A percentile compares a stretch with the other conserved stretches of the same genome.
These are phyloP conservation scores for Pythium phragmiticola DNA, from an alignment of 352 stramenopile species.

Conservation along the genomic window DNA sequence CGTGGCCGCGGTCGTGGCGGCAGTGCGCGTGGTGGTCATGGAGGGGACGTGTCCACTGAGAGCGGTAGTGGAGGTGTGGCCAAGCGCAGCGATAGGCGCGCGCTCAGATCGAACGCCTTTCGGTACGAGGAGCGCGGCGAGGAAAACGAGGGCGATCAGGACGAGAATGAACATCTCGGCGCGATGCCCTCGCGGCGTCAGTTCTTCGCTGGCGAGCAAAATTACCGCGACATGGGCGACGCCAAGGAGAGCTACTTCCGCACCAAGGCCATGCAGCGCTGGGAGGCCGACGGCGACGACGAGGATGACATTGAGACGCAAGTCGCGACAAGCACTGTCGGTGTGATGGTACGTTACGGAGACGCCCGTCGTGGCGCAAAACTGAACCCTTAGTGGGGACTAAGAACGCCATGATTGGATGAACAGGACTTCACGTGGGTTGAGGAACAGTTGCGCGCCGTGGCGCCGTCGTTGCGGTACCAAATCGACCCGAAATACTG, in stretches of 20 bases:
- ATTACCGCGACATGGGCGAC: conserved; percentile 39
- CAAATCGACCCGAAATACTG: conserved; percentile 76
- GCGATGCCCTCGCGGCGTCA: conserved; percentile 33
- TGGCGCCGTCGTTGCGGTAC: conserved; percentile 54
- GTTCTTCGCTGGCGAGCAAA: conserved; percentile 65
- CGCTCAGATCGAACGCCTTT: conserved; percentile 69
- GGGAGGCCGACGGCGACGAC: conserved; percentile 54
- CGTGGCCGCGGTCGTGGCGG: conserved; percentile 42
- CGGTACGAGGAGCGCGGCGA: conserved; percentile 48
- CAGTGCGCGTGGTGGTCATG: conserved; percentile 25
- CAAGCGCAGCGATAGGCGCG: conserved; percentile 16
- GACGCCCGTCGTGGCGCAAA: background rate
- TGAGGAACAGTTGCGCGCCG: conserved; percentile 44
- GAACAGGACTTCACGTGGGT: conserved; percentile 72
- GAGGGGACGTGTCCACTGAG: background rate
- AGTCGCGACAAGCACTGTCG: conserved; percentile 28
- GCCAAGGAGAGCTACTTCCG: conserved; percentile 54
- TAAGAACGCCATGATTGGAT: conserved; percentile 1
- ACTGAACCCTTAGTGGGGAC: background rate
- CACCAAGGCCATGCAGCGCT: conserved; percentile 61
- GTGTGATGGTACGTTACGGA: conserved; percentile 3
- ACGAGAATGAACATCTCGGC: conserved; percentile 9
- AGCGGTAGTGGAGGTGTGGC: conserved; percentile 22
- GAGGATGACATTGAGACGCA: conserved; percentile 18
- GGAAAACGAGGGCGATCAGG: conserved; percentile 21